Evolutionary conservation across 331 rosid genomes (phyloP).

Genomic region (Telfairia occidentalis): DNA sequence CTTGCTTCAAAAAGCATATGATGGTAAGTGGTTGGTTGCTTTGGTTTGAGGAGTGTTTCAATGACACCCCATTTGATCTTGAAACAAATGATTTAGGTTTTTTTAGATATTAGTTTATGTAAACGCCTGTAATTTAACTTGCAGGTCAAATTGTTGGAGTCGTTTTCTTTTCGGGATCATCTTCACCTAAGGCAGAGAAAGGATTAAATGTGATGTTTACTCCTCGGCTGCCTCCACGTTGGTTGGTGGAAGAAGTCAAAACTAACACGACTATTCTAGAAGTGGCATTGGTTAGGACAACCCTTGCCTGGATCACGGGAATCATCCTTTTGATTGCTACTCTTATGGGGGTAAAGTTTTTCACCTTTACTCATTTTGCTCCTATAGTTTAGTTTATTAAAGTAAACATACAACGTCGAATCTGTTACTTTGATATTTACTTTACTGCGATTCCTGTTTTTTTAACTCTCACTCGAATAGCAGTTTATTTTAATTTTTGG

Average conservation of each 20-base stretch:
- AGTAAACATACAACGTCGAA: neutral
- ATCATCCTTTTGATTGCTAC: slow-evolving; percentile 67
- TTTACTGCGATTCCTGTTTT: neutral
- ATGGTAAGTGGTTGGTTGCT: slow-evolving; percentile 33
- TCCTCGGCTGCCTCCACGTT: slow-evolving; percentile 43
- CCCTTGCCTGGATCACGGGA: slow-evolving; percentile 91
- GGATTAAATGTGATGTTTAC: slow-evolving; percentile 41
- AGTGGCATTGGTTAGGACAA: slow-evolving; percentile 62
- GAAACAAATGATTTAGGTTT: neutral
- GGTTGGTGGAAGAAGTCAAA: slow-evolving; percentile 42
- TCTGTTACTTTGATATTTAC: neutral
- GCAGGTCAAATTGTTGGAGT: slow-evolving; percentile 95
- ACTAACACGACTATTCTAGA: slow-evolving; percentile 11
- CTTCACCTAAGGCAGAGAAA: slow-evolving; percentile 33
- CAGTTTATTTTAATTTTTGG: neutral
- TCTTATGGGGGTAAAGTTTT: slow-evolving; percentile 60
- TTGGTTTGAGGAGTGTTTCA: neutral
- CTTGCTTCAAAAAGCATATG: slow-evolving; percentile 54
- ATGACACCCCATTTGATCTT: neutral
- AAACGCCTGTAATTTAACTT: slow-evolving; percentile 9
- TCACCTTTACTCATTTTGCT: neutral
- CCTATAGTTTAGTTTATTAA: neutral
- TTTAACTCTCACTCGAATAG: neutral
- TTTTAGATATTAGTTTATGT: slow-evolving; percentile 10
- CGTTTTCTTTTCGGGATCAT: slow-evolving; percentile 32